Evolutionary conservation across 2,329 filamentous ascomycete genomes (phyloP), one percentile per base, ranked within the genome.

Genomic region (Colletotrichum siamense): DNA sequence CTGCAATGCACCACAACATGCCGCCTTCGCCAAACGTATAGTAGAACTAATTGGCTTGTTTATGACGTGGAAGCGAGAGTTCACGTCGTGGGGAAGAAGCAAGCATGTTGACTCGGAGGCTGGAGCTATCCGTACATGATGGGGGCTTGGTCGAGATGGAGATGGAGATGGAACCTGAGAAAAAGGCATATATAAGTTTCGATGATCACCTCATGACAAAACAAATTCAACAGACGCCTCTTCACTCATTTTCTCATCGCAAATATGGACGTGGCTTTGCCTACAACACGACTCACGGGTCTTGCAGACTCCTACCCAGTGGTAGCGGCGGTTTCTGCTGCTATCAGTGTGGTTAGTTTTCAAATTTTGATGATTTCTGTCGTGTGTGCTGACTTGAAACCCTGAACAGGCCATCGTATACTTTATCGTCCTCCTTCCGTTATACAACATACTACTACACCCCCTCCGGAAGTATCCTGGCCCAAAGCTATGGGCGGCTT

Each of bases 391-490:
- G 55, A 59, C 55, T 16, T 10, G 13, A 28, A 59, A 24, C 13
- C 16, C 4, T 2, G 4, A 7, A 26, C 15, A 59, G 55, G 55
- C 8, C 6, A 28, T 59, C 55, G 16, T 59, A 12, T 59, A 59
- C 55, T 59, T 59, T 24, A 28, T 59, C 9, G 55, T 59, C 24
- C 24, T 59, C 26, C 59, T 62, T n/a, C 63, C 63, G 9, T 1
- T 83, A 22, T 82, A 82, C 69, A 77, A 79, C 62, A 57, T 83
- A 5, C 77, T 79, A 44, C 76, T 83, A 22, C 81, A 84, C 57
- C 83, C 83, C 1, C 75, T 84, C 6, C 77, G 81, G 15, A 69
- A 72, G 4, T 79, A 83, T 32, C 82, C 82, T 1, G 82, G 82
- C 22, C 82, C 81, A 12, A 82, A 80, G 63, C 55, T 81, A 13